Conservation (phyloP, 2,329 filamentous ascomycete species). For the Leptographium flavum region DNA sequence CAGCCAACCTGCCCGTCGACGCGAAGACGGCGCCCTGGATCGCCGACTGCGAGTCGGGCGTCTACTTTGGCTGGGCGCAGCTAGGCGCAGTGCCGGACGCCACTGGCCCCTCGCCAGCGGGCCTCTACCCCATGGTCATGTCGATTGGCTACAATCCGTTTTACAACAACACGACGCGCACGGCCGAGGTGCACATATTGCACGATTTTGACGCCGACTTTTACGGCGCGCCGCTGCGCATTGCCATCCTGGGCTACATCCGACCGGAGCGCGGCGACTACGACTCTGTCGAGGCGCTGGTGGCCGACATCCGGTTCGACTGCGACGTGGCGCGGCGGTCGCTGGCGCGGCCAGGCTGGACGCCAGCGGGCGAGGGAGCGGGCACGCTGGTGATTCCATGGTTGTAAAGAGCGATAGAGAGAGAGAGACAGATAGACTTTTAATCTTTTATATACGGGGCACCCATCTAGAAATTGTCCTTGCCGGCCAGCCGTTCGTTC, state of each 20-base stretch:
- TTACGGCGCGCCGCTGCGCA: conserved; percentile 65
- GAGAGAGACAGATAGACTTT: no score
- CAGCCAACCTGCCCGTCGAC: conserved; percentile 78
- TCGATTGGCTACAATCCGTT: conserved; percentile 95
- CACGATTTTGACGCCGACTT: conserved; percentile 66
- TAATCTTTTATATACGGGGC: no score
- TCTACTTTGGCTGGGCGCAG: conserved; percentile 81
- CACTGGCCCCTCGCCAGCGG: conserved; percentile 8
- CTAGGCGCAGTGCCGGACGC: not conserved
- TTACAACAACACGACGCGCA: conserved; percentile 81
- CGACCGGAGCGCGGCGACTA: conserved; percentile 75
- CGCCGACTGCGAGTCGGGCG: conserved; percentile 53
- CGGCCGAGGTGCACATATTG: conserved; percentile 83
- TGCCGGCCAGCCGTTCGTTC: conserved; percentile 52
- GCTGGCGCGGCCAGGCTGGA: conserved; percentile 52
- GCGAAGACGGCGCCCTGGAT: conserved; percentile 46
- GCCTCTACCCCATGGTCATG: conserved; percentile 76
- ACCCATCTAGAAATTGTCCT: conserved; percentile 30
- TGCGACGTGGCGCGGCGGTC: conserved; percentile 69
- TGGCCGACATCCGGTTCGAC: conserved; percentile 80
- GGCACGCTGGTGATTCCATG: conserved; percentile 16
- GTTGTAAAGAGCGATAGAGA: no score
- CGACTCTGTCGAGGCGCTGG: conserved; percentile 63
- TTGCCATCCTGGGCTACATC: conserved; percentile 77
- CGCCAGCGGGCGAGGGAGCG: conserved; percentile 15